These are phyloP conservation scores for Leccinum subgranulosum DNA, from an alignment of 768 basidiomycete genomes.

Conservation along the genomic window DNA sequence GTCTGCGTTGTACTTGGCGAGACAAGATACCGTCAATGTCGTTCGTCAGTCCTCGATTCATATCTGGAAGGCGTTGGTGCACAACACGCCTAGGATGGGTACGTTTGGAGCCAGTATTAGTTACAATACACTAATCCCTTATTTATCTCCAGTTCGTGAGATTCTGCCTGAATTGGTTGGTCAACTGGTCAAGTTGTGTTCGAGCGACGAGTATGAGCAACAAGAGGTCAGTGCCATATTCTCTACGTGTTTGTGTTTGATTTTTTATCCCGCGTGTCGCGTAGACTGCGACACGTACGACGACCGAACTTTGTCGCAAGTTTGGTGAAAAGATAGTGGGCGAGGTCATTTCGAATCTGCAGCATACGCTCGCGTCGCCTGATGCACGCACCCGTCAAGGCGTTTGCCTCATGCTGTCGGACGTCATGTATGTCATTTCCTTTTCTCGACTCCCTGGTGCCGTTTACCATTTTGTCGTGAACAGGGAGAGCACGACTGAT, in stretches of 20 bases:
- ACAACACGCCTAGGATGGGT: conserved; percentile 92
- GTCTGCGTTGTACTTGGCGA: conserved; percentile 85
- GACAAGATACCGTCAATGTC: conserved; percentile 86
- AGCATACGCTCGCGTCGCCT: conserved; percentile 56
- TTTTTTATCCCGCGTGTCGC: neutral
- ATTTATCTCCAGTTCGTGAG: conserved; percentile 63
- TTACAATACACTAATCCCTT: neutral
- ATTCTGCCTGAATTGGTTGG: conserved; percentile 81
- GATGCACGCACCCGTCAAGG: conserved; percentile 74
- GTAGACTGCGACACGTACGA: conserved; percentile 81
- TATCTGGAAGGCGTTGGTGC: conserved; percentile 97
- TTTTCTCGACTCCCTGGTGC: neutral
- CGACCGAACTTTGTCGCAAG: conserved; percentile 88
- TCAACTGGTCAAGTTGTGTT: conserved; percentile 75
- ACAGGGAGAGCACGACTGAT: conserved; percentile 80
- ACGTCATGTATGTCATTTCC: conserved; percentile 67
- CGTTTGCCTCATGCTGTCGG: conserved; percentile 82
- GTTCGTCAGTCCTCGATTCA: conserved; percentile 91
- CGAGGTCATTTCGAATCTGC: conserved; percentile 80
- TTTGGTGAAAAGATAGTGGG: conserved; percentile 89
- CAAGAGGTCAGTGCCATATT: conserved; percentile 61
- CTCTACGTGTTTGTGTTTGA: neutral
- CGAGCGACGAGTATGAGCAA: conserved; percentile 78
- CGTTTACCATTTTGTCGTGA: neutral
- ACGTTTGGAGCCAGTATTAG: conserved; percentile 3